Base-by-base conservation (phyloP, 1,284 basidiomycete genomes). In the Cryptococcus sp. region DNA sequence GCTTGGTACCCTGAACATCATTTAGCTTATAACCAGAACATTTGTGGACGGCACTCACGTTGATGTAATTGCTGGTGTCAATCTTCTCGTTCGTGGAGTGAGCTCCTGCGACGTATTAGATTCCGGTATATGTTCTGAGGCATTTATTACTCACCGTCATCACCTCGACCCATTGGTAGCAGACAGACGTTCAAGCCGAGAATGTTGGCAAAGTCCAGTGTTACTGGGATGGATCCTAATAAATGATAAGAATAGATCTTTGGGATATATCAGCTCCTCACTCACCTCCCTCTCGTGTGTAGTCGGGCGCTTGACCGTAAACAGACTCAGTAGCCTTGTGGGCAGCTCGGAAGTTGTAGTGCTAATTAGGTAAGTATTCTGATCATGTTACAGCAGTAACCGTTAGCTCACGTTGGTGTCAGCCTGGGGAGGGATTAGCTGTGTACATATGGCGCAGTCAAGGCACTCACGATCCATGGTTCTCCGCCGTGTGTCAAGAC, bases 261-360 rank as follows among this genome's bases (percentile, higher is more conserved):
- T 15, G 14, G 23, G 23, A 23, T 23, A 23, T 23, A 23, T 23
- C 23, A 23, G 23, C 23, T 23, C 23, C n/a, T 6, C 1, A 59
- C 67, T 55, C 46, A 66, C 71, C 76, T 56, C 96, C 95, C 78
- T 98, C 95, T 49, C 92, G 84, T 1, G 89, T 95, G 68, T 91
- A 82, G 73, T 96, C 90, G 2, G 93, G 93, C 35, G 84, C 83
- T 72, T 85, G 83, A 50, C 86, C 83, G 77, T 93, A 96, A 11
- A 96, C 80, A 6, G 82, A 80, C 84, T 92, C 72, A 32, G 77
- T 78, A 23, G 76, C 95, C 63, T 83, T 84, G 72, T 84, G 87
- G 1, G 93, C 95, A 3, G 96, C 95, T 68, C 88, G 84, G 79
- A 88, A 98, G 78, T 92, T 97, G 90, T 91, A 97, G 80, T 98